phyloP scores from a whole-genome alignment of 2,329 filamentous ascomycete genomes.

The Cordyceps farinosa region DNA sequence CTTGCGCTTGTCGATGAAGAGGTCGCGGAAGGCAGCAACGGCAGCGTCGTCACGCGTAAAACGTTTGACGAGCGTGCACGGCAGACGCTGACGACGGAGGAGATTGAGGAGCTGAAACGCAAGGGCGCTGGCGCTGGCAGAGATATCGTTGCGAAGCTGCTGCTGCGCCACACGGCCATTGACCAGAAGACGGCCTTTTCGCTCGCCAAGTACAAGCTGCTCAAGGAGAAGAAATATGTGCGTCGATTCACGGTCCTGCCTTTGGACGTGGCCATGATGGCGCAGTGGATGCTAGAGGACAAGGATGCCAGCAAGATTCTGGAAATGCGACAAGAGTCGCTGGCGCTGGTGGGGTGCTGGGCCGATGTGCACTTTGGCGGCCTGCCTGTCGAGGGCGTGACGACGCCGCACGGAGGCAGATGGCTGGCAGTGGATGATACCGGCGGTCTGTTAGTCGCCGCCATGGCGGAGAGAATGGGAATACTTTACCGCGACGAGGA shows the following conservation, averaged over 20 bases:
- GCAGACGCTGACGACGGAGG: slow-evolving; percentile 74
- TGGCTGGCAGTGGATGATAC: slow-evolving; percentile 88
- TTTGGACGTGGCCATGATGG: slow-evolving; percentile 72
- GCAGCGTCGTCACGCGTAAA: slow-evolving; percentile 49
- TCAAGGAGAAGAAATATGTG: slow-evolving; percentile 93
- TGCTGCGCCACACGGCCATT: slow-evolving; percentile 82
- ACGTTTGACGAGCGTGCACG: slow-evolving; percentile 60
- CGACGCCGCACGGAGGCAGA: slow-evolving; percentile 40
- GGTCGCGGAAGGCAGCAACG: slow-evolving; percentile 23
- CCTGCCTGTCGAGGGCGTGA: slow-evolving; percentile 25
- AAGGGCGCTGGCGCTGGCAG: slow-evolving; percentile 75
- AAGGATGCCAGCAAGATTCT: slow-evolving; percentile 77
- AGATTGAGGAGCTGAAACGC: slow-evolving; percentile 70
- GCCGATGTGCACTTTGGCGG: slow-evolving; percentile 73
- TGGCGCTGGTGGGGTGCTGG: slow-evolving; percentile 82
- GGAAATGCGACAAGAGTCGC: slow-evolving; percentile 79
- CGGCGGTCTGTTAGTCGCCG: slow-evolving; percentile 74
- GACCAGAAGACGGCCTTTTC: slow-evolving; percentile 95
- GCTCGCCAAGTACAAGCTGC: slow-evolving; percentile 89
- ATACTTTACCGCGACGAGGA: slow-evolving; percentile 57
- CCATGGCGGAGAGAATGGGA: slow-evolving; percentile 85
- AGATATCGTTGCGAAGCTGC: slow-evolving; percentile 87
- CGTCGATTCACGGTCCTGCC: slow-evolving; percentile 82
- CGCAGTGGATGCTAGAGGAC: slow-evolving; percentile 73
- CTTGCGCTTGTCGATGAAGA: slow-evolving; percentile 41